A percentile compares a stretch with the other conserved stretches of the same genome.
Evolutionary conservation across 202 grass and related monocot species (phyloP).

Genomic region (Sporobolus alterniflorus): DNA sequence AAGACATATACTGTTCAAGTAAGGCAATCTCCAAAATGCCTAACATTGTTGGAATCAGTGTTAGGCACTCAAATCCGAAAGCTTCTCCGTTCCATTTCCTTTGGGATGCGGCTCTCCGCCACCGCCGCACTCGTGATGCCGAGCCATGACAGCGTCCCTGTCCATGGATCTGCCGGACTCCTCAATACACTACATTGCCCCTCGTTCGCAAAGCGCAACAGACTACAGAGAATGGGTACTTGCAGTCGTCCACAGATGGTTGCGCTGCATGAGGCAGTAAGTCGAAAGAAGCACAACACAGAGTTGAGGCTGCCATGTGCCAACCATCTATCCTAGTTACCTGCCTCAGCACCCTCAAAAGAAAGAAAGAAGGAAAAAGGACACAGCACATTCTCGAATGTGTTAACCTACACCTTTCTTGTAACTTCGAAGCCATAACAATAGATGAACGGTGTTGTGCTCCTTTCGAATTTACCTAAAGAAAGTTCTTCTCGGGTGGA

Average conservation of each 20-base stretch:
- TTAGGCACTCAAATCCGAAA: not conserved
- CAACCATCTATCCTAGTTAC: not conserved
- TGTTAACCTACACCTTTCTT: too few species aligned
- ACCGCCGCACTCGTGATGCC: not conserved
- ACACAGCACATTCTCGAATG: too few species aligned
- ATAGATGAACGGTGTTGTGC: too few species aligned
- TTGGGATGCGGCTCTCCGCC: conserved; percentile 16
- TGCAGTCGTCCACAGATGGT: not conserved
- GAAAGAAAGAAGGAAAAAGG: too few species aligned
- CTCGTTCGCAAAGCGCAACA: not conserved
- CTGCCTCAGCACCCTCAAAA: not conserved
- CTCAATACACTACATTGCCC: not conserved
- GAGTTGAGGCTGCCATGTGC: not conserved
- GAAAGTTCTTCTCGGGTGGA: too few species aligned
- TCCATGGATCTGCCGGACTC: too few species aligned
- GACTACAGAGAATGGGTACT: too few species aligned
- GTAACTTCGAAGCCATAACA: too few species aligned
- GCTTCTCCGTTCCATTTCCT: not conserved
- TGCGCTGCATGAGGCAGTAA: not conserved
- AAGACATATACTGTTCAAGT: too few species aligned
- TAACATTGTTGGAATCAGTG: too few species aligned
- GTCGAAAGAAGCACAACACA: not conserved
- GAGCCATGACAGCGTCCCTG: not conserved
- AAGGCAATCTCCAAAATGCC: too few species aligned
- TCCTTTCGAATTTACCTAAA: too few species aligned